Conservation (phyloP, 345 rosid genomes). For the Adansonia digitata region DNA sequence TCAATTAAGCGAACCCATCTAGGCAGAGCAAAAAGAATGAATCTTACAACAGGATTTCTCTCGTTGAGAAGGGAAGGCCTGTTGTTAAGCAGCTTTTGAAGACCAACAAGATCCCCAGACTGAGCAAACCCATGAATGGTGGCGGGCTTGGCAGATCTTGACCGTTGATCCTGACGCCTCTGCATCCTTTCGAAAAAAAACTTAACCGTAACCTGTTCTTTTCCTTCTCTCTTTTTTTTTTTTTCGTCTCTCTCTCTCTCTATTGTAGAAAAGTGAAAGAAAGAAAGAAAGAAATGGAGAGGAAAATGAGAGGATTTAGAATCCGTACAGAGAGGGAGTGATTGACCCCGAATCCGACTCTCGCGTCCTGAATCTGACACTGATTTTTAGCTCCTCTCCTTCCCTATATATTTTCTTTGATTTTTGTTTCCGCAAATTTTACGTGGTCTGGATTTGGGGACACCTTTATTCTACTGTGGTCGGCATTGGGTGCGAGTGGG, state of each 20-base stretch:
- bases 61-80: slow-evolving; percentile 79
- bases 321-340: neutral
- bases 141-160: slow-evolving; percentile 65
- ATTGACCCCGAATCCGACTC: slow-evolving; percentile 40
- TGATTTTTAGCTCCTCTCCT: neutral
- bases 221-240: neutral
- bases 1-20: no score
- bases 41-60: slow-evolving; percentile 80
- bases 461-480: neutral
- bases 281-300: slow-evolving; percentile 5
- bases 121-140: slow-evolving; percentile 86
- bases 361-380: slow-evolving; percentile 16
- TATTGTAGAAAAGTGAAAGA: neutral
- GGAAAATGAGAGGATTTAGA: slow-evolving; percentile 1
- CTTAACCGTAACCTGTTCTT: neutral
- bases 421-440: neutral
- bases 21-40: neutral
- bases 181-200: slow-evolving; percentile 31
- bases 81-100: slow-evolving; percentile 65
- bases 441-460: neutral
- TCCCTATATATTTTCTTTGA: neutral
- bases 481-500: no score
- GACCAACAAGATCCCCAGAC: slow-evolving; percentile 64
- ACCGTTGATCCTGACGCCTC: slow-evolving; percentile 49
- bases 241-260: neutral